Evolutionary conservation across 2,329 filamentous ascomycete genomes (phyloP).

Genomic region (Fusarium sp.): DNA sequence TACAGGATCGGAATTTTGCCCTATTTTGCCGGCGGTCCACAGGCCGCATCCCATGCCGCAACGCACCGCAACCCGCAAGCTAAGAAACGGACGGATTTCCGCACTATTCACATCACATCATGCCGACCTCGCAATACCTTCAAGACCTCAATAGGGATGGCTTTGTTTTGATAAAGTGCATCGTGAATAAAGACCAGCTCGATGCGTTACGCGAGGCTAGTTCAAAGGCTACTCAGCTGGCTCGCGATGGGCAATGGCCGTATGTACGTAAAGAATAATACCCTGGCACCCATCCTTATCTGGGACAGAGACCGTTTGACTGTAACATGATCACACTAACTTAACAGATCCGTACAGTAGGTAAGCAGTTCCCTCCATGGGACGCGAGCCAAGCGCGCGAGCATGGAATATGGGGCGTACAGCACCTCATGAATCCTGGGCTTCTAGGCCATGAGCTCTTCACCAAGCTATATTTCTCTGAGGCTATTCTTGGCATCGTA

Average conservation of each 20-base stretch:
- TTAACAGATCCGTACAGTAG: slow-evolving; percentile 49
- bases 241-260: slow-evolving; percentile 81
- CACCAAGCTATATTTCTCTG: slow-evolving; percentile 78
- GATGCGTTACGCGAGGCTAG: slow-evolving; percentile 71
- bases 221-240: slow-evolving; percentile 67
- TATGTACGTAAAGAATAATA: slow-evolving; percentile 66
- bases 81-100: slow-evolving; percentile 2
- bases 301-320: not conserved
- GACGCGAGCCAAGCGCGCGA: slow-evolving; percentile 65
- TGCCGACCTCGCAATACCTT: slow-evolving; percentile 45
- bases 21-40: slow-evolving; percentile 37
- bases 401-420: slow-evolving; percentile 87
- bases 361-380: slow-evolving; percentile 94
- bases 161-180: slow-evolving; percentile 78
- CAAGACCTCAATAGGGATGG: slow-evolving; percentile 76
- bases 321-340: not conserved
- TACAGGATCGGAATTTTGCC: slow-evolving; percentile 20
- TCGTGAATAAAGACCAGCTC: slow-evolving; percentile 71
- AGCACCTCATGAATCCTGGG: slow-evolving; percentile 83
- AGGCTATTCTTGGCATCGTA: slow-evolving; percentile 72
- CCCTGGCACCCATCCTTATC: not conserved
- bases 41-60: slow-evolving; percentile 11
- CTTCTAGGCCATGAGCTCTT: slow-evolving; percentile 74
- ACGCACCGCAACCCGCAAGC: slow-evolving; percentile 6
- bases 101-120: slow-evolving; percentile 29